phyloP scores from a whole-genome alignment of 495 filamentous ascomycete species.

The Penicillium soppii region DNA sequence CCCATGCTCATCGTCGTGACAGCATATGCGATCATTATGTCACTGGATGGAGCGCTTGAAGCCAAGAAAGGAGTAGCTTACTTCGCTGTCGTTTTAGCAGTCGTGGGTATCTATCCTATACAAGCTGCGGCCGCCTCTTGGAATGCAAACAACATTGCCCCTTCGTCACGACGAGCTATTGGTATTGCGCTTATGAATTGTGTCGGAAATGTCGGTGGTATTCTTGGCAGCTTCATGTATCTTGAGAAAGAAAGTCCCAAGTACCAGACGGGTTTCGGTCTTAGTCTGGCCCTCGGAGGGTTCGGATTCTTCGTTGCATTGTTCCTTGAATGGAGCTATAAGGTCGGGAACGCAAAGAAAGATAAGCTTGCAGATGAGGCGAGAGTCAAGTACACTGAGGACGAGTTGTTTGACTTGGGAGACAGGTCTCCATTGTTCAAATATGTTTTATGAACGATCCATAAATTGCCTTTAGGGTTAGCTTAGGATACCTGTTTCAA shows the following conservation, averaged over 20 bases:
- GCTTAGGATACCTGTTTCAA: not conserved
- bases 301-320: not conserved
- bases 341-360: not conserved
- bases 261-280: slow-evolving; percentile 1
- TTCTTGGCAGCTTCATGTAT: slow-evolving; percentile 10
- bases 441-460: slow-evolving; percentile 30
- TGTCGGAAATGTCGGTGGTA: slow-evolving; percentile 9
- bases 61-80: not conserved
- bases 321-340: slow-evolving; percentile 1
- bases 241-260: slow-evolving; percentile 1
- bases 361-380: slow-evolving; percentile 28
- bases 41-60: not conserved
- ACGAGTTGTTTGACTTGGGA: slow-evolving; percentile 54
- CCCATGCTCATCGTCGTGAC: not conserved
- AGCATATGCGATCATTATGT: not conserved
- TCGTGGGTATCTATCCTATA: slow-evolving; percentile 1
- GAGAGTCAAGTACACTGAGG: slow-evolving; percentile 37
- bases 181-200: slow-evolving; percentile 7
- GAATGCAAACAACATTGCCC: slow-evolving; percentile 10
- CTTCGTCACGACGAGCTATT: not conserved
- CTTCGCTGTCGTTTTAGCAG: slow-evolving; percentile 1
- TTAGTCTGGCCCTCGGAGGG: not conserved
- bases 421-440: slow-evolving; percentile 58
- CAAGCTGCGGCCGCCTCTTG: slow-evolving; percentile 5
- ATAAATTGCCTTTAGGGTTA: no score